Percentiles rank a stretch among this genome's conserved stretches.
These are phyloP conservation scores for Xylariales sp. DNA, from an alignment of 2,329 filamentous ascomycete genomes.

Conservation along the genomic window DNA sequence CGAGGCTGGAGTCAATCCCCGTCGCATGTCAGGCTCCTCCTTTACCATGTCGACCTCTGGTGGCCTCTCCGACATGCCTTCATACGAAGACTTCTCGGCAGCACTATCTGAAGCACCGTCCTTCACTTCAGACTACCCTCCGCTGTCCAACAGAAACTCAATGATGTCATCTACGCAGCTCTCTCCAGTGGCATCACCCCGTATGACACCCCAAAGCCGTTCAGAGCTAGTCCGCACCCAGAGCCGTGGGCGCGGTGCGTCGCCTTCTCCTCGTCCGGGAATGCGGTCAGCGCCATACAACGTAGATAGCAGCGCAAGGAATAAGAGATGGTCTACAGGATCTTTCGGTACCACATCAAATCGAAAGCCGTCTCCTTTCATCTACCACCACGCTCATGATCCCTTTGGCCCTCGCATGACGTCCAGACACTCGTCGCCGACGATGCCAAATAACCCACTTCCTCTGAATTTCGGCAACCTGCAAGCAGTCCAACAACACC, in stretches of 20 bases:
- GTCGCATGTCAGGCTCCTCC: slow-evolving; percentile 67
- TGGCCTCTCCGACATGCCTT: slow-evolving; percentile 61
- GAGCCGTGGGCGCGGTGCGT: slow-evolving; percentile 62
- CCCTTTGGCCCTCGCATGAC: slow-evolving; percentile 55
- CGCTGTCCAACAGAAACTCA: slow-evolving; percentile 63
- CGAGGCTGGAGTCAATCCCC: slow-evolving; percentile 49
- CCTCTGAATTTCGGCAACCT: slow-evolving; percentile 52
- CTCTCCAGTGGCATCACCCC: slow-evolving; percentile 68
- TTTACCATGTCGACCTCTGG: slow-evolving; percentile 67
- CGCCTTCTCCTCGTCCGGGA: slow-evolving; percentile 64
- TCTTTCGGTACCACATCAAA: slow-evolving; percentile 58
- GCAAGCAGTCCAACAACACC: slow-evolving; percentile 50
- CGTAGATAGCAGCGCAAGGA: slow-evolving; percentile 58
- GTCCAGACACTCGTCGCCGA: slow-evolving; percentile 47
- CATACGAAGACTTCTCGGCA: slow-evolving; percentile 67
- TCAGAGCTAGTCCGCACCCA: slow-evolving; percentile 58
- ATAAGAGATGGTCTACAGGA: slow-evolving; percentile 75
- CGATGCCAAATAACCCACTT: slow-evolving; percentile 40
- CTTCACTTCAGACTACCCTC: slow-evolving; percentile 62
- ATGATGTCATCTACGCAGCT: slow-evolving; percentile 66
- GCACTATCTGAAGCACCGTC: slow-evolving; percentile 63
- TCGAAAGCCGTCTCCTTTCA: slow-evolving; percentile 54
- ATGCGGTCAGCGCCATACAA: slow-evolving; percentile 67
- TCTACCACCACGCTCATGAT: slow-evolving; percentile 59
- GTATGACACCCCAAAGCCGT: slow-evolving; percentile 56